These are phyloP conservation scores for Zoysia pacifica DNA, from an alignment of 176 grass and related monocot genomes.

Conservation along the genomic window DNA sequence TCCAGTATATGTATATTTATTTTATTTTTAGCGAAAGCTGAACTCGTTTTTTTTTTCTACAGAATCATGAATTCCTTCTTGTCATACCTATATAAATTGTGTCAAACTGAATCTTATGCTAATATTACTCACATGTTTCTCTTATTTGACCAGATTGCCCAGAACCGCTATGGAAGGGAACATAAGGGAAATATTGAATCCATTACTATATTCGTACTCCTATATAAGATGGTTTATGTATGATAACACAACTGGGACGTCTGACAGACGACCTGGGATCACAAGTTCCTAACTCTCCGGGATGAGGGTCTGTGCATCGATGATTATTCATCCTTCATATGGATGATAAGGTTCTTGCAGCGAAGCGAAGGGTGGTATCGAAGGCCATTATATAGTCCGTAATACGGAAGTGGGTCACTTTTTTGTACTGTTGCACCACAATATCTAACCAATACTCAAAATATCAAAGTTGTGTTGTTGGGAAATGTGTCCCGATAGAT, in stretches of 20 bases:
- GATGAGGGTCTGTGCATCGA: no score
- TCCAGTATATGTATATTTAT: neutral
- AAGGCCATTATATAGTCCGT: neutral
- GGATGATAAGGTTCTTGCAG: slow-evolving; percentile 28
- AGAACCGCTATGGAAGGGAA: slow-evolving; percentile 48
- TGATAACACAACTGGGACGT: no score
- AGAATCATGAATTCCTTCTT: neutral
- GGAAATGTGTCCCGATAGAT: neutral
- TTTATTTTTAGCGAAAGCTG: neutral
- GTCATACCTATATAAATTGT: neutral
- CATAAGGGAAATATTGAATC: slow-evolving; percentile 37
- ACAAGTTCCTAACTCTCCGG: no score
- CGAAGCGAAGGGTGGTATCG: neutral
- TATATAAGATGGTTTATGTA: no score
- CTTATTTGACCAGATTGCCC: slow-evolving; percentile 41
- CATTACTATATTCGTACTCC: neutral
- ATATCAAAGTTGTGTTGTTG: slow-evolving; percentile 3
- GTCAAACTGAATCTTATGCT: neutral
- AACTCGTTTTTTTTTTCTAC: neutral
- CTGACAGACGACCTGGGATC: no score
- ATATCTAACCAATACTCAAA: neutral
- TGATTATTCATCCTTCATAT: neutral
- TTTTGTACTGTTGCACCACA: neutral
- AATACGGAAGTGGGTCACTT: neutral
- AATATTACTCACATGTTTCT: neutral